These are phyloP conservation scores for Phaeolepiota aurea DNA, from an alignment of 768 basidiomycete genomes.

Conservation along the genomic window DNA sequence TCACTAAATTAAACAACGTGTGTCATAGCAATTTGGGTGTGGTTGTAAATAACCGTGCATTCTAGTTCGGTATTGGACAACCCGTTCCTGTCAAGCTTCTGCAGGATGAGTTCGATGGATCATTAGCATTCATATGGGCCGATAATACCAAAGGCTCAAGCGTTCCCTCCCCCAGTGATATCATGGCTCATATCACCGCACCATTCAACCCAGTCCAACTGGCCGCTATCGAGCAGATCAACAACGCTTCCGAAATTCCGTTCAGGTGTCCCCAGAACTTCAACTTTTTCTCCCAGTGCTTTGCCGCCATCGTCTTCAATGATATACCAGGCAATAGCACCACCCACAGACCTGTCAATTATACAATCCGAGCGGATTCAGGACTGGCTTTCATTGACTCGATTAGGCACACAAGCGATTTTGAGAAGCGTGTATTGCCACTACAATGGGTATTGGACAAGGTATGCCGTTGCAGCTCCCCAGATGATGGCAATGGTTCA, in stretches of 20 bases:
- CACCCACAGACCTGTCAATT: conserved; percentile 39
- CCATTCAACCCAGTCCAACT: conserved; percentile 42
- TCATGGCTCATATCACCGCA: conserved; percentile 53
- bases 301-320: conserved; percentile 56
- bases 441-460: conserved; percentile 73
- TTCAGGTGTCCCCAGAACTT: conserved; percentile 66
- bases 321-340: conserved; percentile 35
- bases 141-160: conserved; percentile 54
- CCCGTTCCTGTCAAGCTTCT: conserved; percentile 42
- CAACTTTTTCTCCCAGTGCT: conserved; percentile 62
- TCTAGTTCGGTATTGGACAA: conserved; percentile 57
- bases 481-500: neutral
- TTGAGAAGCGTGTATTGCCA: conserved; percentile 60
- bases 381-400: conserved; percentile 64
- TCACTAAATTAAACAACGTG: conserved; percentile 54
- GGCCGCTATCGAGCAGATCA: conserved; percentile 38
- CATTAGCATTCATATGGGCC: conserved; percentile 53
- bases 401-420: conserved; percentile 54
- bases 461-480: conserved; percentile 25
- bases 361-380: conserved; percentile 62
- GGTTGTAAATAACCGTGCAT: no score
- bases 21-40: no score
- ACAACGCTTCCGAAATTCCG: conserved; percentile 40
- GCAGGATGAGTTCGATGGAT: conserved; percentile 41
- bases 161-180: conserved; percentile 43